phyloP scores from a whole-genome alignment of 306 rosid genomes.

The Prunus padus region DNA sequence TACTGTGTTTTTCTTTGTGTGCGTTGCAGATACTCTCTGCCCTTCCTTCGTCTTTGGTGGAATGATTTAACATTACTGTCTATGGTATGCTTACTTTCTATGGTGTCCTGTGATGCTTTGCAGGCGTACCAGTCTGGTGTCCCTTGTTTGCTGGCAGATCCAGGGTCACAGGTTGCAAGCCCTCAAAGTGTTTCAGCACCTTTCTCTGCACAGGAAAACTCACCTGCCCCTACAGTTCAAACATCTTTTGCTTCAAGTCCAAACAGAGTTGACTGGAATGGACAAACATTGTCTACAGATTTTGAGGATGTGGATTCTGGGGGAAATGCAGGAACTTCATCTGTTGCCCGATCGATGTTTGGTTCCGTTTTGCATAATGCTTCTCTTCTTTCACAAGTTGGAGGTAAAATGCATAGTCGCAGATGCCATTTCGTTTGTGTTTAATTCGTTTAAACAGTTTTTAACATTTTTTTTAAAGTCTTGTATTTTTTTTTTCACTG shows the following conservation, averaged over 20 bases:
- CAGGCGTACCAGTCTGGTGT: conserved; percentile 60
- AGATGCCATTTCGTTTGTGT: neutral
- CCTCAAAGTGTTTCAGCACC: conserved; percentile 43
- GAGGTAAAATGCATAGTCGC: conserved; percentile 37
- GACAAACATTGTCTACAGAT: conserved; percentile 31
- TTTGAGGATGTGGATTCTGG: conserved; percentile 47
- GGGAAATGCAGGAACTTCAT: conserved; percentile 32
- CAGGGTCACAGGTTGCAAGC: conserved; percentile 42
- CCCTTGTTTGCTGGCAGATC: conserved; percentile 40
- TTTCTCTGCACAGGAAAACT: conserved; percentile 32
- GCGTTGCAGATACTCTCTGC: neutral
- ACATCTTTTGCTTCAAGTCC: conserved; percentile 41
- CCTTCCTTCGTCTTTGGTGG: neutral
- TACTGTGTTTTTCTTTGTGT: conserved; percentile 21
- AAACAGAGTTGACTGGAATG: conserved; percentile 35
- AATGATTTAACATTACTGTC: conserved; percentile 8
- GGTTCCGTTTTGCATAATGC: conserved; percentile 31
- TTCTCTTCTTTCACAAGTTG: conserved; percentile 33
- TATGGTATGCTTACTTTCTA: conserved; percentile 18
- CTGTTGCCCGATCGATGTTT: conserved; percentile 30
- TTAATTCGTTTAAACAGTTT: neutral
- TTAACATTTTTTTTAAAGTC: neutral
- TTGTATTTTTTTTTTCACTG: neutral
- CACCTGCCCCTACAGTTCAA: conserved; percentile 39
- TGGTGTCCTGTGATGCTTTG: conserved; percentile 26